phyloP scores from a whole-genome alignment of 2,329 filamentous ascomycete species.

The Penicillium sp. region DNA sequence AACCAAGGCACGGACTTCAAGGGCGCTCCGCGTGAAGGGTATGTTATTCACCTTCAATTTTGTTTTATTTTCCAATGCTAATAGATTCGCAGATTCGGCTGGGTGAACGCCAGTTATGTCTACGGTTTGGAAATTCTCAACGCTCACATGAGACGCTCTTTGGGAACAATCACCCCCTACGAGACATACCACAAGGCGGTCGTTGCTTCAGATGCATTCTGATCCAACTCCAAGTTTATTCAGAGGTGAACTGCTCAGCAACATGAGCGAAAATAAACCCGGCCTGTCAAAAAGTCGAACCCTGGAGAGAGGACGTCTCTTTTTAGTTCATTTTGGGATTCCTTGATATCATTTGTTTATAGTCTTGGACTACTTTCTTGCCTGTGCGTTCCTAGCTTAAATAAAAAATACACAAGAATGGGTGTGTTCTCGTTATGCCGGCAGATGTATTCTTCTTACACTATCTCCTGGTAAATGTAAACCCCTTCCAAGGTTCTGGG shows the following conservation, averaged over 20 bases:
- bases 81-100: constrained; percentile 72
- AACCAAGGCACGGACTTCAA: constrained; percentile 97
- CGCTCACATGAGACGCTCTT: constrained; percentile 82
- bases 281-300: background rate
- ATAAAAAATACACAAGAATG: background rate
- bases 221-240: background rate
- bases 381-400: background rate
- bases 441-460: background rate
- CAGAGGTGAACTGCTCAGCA: no score
- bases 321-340: background rate
- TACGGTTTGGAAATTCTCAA: constrained; percentile 88
- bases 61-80: constrained; percentile 9
- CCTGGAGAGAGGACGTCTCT: background rate
- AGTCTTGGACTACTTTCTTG: background rate
- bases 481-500: background rate
- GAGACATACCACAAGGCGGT: constrained; percentile 74
- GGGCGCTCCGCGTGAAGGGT: constrained; percentile 94
- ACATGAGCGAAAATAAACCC: background rate
- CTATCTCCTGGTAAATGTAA: background rate
- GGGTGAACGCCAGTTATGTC: constrained; percentile 98
- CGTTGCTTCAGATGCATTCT: constrained; percentile 37
- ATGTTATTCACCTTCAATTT: constrained; percentile 46
- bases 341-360: background rate
- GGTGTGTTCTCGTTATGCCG: background rate
- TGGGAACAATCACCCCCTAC: constrained; percentile 85